Evolutionary conservation across 2,329 filamentous ascomycete genomes (phyloP).

Genomic region (Fusarium nisikadoi): DNA sequence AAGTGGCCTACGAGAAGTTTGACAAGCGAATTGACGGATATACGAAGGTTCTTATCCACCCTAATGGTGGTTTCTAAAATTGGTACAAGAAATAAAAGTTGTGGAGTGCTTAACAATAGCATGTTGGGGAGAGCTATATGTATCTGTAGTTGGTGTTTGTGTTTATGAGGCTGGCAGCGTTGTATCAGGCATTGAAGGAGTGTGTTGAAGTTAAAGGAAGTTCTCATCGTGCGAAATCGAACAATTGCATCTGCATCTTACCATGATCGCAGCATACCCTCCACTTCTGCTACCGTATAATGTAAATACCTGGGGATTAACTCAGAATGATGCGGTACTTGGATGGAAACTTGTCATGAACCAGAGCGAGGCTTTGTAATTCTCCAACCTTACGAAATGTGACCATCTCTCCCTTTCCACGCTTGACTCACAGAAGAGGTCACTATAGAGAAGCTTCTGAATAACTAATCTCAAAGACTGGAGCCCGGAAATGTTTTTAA

Average conservation of each 20-base stretch:
- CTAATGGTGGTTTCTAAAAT: constrained; percentile 60
- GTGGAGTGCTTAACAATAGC: neutral
- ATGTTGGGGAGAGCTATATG: neutral
- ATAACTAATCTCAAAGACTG: neutral
- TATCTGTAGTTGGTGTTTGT: neutral
- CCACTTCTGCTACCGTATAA: neutral
- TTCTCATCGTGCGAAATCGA: neutral
- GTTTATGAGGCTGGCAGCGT: neutral
- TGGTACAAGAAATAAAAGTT: neutral
- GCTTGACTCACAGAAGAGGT: no score
- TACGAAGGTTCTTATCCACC: constrained; percentile 75
- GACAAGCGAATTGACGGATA: constrained; percentile 73
- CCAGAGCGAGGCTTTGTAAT: neutral
- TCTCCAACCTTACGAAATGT: neutral
- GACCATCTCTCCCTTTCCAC: neutral
- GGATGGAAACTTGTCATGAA: neutral
- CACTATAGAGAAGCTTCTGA: neutral
- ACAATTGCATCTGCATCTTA: neutral
- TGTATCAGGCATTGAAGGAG: neutral
- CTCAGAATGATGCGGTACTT: neutral
- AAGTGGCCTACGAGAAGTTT: constrained; percentile 72
- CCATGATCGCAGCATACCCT: neutral
- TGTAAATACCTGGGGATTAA: no score
- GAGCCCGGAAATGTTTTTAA: neutral
- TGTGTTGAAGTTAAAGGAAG: neutral